Conservation (phyloP, 2,329 filamentous ascomycete genomes). For the Arthrobotrys megalospora region DNA sequence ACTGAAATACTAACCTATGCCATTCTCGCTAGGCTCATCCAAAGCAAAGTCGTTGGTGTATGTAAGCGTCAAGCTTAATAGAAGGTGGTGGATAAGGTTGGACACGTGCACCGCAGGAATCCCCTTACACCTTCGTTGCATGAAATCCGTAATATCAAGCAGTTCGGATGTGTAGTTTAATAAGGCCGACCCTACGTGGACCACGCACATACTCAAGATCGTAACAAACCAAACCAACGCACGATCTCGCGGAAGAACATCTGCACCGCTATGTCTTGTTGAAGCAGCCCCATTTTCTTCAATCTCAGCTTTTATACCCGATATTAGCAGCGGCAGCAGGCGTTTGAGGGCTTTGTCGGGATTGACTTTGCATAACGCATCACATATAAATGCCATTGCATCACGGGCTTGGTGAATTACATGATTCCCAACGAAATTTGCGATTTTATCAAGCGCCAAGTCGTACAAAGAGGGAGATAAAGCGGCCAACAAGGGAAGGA, state of each 20-base stretch:
- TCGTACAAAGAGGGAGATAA: constrained; percentile 95
- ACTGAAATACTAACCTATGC: constrained; percentile 37
- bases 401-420: constrained; percentile 97
- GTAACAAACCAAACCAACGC: constrained; percentile 97
- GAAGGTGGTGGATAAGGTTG: constrained; percentile 95
- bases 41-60: constrained; percentile 92
- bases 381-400: constrained; percentile 98
- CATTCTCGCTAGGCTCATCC: constrained; percentile 79
- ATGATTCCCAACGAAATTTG: constrained; percentile 90
- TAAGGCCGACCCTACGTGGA: constrained; percentile 92
- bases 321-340: constrained; percentile 89
- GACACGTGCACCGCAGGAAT: constrained; percentile 96
- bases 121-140: constrained; percentile 95
- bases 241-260: constrained; percentile 91
- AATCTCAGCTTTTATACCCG: constrained; percentile 95
- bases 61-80: constrained; percentile 93
- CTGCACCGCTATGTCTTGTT: constrained; percentile 90
- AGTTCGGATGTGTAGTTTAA: constrained; percentile 90
- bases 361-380: constrained; percentile 94
- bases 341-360: constrained; percentile 92
- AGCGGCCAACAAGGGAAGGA: constrained; percentile 90
- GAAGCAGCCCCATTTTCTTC: constrained; percentile 96
- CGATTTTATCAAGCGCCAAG: constrained; percentile 89
- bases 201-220: constrained; percentile 97
- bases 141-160: constrained; percentile 91